phyloP scores from a whole-genome alignment of 1,284 basidiomycete genomes.

The Cutaneotrichosporon cyanovorans region DNA sequence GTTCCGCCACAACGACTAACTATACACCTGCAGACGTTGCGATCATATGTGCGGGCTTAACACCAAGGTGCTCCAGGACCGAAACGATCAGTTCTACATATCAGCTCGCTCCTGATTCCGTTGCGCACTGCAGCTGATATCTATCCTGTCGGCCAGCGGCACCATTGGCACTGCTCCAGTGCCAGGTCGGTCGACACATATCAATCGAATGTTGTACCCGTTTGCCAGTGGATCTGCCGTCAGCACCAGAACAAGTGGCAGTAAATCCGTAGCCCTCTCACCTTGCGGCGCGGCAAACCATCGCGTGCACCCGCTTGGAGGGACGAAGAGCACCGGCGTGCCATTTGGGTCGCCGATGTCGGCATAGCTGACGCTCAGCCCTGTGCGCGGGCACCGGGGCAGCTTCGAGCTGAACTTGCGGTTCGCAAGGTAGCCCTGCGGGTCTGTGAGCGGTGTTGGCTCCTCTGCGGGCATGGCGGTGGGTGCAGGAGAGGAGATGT shows the following conservation, averaged over 20 bases:
- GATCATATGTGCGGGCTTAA: conserved; percentile 32
- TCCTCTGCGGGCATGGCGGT: background rate
- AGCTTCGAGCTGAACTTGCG: conserved; percentile 33
- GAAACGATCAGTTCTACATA: conserved; percentile 35
- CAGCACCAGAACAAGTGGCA: background rate
- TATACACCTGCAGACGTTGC: conserved; percentile 40
- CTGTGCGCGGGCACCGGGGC: conserved; percentile 30
- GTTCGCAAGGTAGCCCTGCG: conserved; percentile 27
- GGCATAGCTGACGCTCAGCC: conserved; percentile 29
- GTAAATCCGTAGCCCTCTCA: conserved; percentile 3
- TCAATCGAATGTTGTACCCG: conserved; percentile 32
- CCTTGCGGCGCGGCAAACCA: conserved; percentile 42
- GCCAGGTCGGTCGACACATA: conserved; percentile 40
- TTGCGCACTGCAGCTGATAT: conserved; percentile 28
- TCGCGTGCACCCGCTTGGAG: conserved; percentile 37
- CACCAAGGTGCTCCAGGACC: conserved; percentile 34
- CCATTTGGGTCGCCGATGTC: conserved; percentile 39
- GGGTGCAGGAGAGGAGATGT: background rate
- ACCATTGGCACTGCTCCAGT: conserved; percentile 35
- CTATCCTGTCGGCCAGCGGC: conserved; percentile 28
- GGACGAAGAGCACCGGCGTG: conserved; percentile 31
- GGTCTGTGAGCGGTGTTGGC: conserved; percentile 27
- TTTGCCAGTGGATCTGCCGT: conserved; percentile 33
- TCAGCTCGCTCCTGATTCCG: background rate
- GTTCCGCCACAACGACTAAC: conserved; percentile 24